phyloP scores from a whole-genome alignment of 2,329 filamentous ascomycete genomes.

The Colletotrichum simmondsii region DNA sequence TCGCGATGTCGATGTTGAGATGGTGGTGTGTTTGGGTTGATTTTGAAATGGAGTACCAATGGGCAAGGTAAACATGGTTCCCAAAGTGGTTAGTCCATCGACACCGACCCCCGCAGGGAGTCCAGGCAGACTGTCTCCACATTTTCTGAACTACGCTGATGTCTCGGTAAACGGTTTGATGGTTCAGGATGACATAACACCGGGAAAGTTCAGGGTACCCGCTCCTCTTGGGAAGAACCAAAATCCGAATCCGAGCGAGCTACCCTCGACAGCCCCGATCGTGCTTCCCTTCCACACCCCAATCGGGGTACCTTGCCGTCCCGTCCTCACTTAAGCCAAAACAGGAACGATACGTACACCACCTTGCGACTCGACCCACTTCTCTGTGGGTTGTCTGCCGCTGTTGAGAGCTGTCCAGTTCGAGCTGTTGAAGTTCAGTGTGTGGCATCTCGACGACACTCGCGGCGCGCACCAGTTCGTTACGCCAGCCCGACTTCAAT shows the following conservation, averaged over 20 bases:
- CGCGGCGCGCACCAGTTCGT: constrained; percentile 8
- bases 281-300: no score
- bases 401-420: constrained; percentile 34
- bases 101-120: no score
- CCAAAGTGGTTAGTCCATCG: constrained; percentile 34
- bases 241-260: neutral
- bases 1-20: constrained; percentile 1
- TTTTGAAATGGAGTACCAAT: constrained; percentile 1
- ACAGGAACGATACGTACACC: neutral
- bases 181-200: neutral
- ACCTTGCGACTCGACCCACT: constrained; percentile 5
- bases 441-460: constrained; percentile 3
- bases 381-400: constrained; percentile 10
- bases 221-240: neutral
- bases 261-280: no score
- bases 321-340: neutral
- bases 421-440: neutral
- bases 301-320: neutral
- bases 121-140: neutral
- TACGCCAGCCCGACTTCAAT: constrained; percentile 26
- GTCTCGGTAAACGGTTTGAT: neutral
- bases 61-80: constrained; percentile 44
- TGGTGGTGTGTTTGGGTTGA: constrained; percentile 20
- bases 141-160: neutral
- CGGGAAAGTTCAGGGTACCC: no score